Evolutionary conservation across 768 basidiomycete species (phyloP).

Genomic region (Cyathus striatus): DNA sequence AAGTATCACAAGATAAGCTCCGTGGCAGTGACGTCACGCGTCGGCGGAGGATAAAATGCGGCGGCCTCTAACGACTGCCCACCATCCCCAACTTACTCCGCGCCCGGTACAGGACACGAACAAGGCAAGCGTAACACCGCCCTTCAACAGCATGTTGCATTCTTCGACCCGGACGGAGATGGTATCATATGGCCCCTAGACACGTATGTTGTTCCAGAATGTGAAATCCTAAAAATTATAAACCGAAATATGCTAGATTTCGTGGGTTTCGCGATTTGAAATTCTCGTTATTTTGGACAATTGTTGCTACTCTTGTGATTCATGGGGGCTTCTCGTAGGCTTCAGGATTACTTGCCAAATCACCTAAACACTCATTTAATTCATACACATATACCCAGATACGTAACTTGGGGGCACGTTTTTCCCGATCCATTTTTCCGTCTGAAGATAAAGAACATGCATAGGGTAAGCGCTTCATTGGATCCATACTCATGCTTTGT

Average conservation of each 20-base stretch:
- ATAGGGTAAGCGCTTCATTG: conserved; percentile 19
- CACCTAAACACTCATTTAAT: too few relatives aligned
- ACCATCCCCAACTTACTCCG: too few relatives aligned
- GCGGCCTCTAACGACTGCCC: too few relatives aligned
- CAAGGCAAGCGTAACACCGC: conserved; percentile 25
- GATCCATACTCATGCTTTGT: background rate
- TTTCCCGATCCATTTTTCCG: conserved; percentile 41
- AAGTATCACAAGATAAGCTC: too few relatives aligned
- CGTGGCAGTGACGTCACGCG: too few relatives aligned
- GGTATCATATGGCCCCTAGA: conserved; percentile 42
- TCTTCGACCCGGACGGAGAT: conserved; percentile 39
- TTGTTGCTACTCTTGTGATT: conserved; percentile 30
- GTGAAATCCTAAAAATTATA: background rate
- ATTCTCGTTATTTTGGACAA: conserved; percentile 28
- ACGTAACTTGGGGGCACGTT: conserved; percentile 25
- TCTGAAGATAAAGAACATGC: conserved; percentile 32
- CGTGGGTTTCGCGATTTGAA: conserved; percentile 31
- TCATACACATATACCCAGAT: conserved; percentile 19
- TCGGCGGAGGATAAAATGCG: too few relatives aligned
- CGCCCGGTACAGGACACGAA: conserved; percentile 24
- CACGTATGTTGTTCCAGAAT: conserved; percentile 25
- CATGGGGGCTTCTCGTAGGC: conserved; percentile 38
- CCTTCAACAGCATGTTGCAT: conserved; percentile 37
- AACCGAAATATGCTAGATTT: conserved; percentile 18
- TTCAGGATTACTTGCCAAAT: too few relatives aligned